phyloP scores from a whole-genome alignment of 345 rosid species.

The Turnera subulata region DNA sequence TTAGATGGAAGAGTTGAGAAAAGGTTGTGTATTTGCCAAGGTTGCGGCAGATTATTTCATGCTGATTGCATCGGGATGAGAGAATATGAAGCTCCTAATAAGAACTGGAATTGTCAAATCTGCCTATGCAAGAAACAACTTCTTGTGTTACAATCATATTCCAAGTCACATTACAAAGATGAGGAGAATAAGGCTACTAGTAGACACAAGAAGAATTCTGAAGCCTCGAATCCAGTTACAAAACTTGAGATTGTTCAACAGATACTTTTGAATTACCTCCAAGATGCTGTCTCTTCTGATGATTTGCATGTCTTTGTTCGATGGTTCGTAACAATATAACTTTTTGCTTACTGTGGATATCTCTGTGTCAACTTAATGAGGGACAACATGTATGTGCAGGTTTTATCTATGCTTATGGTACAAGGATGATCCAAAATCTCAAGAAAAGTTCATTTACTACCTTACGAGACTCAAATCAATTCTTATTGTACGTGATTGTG shows the following conservation, averaged over 20 bases:
- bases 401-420: constrained; percentile 89
- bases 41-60: constrained; percentile 76
- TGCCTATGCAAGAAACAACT: constrained; percentile 83
- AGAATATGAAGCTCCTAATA: constrained; percentile 64
- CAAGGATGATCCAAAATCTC: constrained; percentile 81
- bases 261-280: constrained; percentile 87
- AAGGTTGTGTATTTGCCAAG: constrained; percentile 59
- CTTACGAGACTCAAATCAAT: constrained; percentile 81
- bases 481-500: constrained; percentile 75
- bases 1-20: constrained; percentile 57
- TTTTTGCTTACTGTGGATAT: neutral
- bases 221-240: constrained; percentile 41
- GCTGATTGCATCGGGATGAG: constrained; percentile 86
- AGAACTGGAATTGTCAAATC: constrained; percentile 75
- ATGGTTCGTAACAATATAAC: constrained; percentile 55
- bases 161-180: constrained; percentile 55
- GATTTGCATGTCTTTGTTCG: constrained; percentile 78
- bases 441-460: constrained; percentile 58
- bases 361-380: constrained; percentile 17
- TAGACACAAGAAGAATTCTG: constrained; percentile 27
- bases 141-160: constrained; percentile 72
- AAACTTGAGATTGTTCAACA: constrained; percentile 81
- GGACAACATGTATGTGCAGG: constrained; percentile 48
- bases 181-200: constrained; percentile 23
- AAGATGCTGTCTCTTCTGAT: constrained; percentile 71